These are phyloP conservation scores for Polytrichum formosum DNA, from an alignment of 225 moss, liverwort and hornwort genomes.

Conservation along the genomic window DNA sequence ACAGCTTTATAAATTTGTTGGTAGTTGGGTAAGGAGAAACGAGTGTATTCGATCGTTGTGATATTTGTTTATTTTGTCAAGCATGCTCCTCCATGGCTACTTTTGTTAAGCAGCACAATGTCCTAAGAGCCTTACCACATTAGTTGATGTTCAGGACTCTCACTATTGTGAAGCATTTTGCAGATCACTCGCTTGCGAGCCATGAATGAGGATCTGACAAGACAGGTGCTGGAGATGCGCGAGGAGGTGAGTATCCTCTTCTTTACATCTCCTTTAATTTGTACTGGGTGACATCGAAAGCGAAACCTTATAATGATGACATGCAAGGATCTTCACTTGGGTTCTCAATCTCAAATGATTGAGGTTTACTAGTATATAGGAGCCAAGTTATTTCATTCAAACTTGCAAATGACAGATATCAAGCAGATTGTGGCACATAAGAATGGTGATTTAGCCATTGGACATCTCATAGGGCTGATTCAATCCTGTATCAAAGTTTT, in stretches of 20 bases:
- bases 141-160: too few species aligned
- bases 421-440: not conserved
- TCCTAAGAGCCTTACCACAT: too few species aligned
- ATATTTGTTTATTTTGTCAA: not conserved
- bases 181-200: constrained; percentile 39
- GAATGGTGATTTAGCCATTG: too few species aligned
- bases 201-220: constrained; percentile 40
- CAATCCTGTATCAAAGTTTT: too few species aligned
- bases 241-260: constrained; percentile 23
- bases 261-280: not conserved
- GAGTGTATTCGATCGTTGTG: too few species aligned
- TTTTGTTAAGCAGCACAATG: too few species aligned
- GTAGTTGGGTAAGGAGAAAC: too few species aligned
- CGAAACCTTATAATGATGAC: not conserved
- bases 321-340: not conserved
- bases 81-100: not conserved
- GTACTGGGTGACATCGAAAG: not conserved
- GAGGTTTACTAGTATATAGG: not conserved
- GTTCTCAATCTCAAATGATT: not conserved
- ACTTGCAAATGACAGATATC: not conserved
- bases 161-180: not conserved
- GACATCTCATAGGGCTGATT: too few species aligned
- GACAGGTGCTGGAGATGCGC: constrained; percentile 39
- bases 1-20: too few species aligned
- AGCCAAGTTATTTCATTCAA: not conserved